These are phyloP conservation scores for Linnemannia schmuckeri DNA, from an alignment of 192 early-diverging fungal species.

Conservation along the genomic window DNA sequence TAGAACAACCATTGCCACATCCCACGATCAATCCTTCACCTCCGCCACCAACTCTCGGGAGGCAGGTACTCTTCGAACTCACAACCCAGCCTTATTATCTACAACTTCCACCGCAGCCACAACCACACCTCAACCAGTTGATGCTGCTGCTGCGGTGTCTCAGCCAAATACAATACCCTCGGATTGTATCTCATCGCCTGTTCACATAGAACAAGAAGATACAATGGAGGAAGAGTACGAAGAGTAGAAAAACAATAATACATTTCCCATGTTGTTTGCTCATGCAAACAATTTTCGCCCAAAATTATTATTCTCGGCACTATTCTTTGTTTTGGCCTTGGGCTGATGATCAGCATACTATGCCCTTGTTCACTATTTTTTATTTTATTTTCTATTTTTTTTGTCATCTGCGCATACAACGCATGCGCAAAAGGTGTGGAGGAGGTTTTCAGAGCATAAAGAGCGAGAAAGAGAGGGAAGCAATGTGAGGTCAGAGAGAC, in stretches of 20 bases:
- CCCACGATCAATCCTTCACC: not conserved
- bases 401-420: not conserved
- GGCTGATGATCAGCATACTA: not conserved
- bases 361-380: not conserved
- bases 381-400: not conserved
- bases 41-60: not conserved
- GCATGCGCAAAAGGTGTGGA: not conserved
- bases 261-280: not conserved
- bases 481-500: not conserved
- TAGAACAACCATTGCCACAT: not conserved
- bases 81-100: not conserved
- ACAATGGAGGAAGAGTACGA: not conserved
- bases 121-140: not conserved
- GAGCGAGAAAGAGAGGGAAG: not conserved
- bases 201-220: not conserved
- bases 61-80: not conserved
- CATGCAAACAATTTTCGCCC: not conserved
- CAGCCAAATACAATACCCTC: not conserved
- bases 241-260: not conserved
- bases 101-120: too few relatives aligned
- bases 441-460: not conserved
- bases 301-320: not conserved
- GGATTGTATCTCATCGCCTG: not conserved
- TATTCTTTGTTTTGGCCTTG: not conserved
- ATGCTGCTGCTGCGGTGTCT: not conserved